These are phyloP conservation scores for Dalbergia oliveri DNA, from an alignment of 306 rosid species.

Conservation along the genomic window DNA sequence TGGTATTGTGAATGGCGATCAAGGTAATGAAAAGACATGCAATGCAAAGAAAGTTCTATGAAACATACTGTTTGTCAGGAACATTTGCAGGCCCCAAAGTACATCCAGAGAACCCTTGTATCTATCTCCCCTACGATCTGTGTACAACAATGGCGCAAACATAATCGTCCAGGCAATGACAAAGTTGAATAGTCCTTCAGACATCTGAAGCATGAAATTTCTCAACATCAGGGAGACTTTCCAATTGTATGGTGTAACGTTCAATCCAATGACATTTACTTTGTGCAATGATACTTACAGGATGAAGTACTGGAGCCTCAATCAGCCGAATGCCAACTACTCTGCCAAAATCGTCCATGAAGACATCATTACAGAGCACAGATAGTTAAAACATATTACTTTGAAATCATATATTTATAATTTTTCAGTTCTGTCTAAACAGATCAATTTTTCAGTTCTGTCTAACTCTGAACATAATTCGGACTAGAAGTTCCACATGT, in stretches of 20 bases:
- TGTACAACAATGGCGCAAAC: slow-evolving; percentile 91
- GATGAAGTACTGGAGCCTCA: slow-evolving; percentile 95
- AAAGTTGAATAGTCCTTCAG: slow-evolving; percentile 92
- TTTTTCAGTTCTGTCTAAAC: too few species aligned
- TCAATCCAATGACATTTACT: slow-evolving; percentile 31
- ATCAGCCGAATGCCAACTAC: slow-evolving; percentile 75
- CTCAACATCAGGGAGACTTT: slow-evolving; percentile 33
- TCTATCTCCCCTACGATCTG: slow-evolving; percentile 72
- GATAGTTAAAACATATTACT: slow-evolving; percentile 21
- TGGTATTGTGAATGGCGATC: slow-evolving; percentile 13
- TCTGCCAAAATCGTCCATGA: slow-evolving; percentile 62
- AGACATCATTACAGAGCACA: slow-evolving; percentile 51
- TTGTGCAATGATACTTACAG: slow-evolving; percentile 62
- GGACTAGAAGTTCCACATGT: not conserved
- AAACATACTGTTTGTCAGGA: slow-evolving; percentile 91
- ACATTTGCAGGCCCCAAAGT: slow-evolving; percentile 88
- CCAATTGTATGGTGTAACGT: slow-evolving; percentile 22
- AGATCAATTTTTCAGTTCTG: too few species aligned
- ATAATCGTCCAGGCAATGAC: slow-evolving; percentile 94
- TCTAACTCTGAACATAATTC: not conserved
- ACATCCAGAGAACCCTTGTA: slow-evolving; percentile 78
- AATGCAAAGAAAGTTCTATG: slow-evolving; percentile 33
- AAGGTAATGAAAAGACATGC: slow-evolving; percentile 28
- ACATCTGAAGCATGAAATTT: slow-evolving; percentile 61
- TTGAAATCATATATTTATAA: too few species aligned